Percentiles rank a stretch among this genome's conserved stretches.
These are phyloP conservation scores for Melampsora abietis-canadensis DNA, from an alignment of 1,284 basidiomycete species.

Conservation along the genomic window DNA sequence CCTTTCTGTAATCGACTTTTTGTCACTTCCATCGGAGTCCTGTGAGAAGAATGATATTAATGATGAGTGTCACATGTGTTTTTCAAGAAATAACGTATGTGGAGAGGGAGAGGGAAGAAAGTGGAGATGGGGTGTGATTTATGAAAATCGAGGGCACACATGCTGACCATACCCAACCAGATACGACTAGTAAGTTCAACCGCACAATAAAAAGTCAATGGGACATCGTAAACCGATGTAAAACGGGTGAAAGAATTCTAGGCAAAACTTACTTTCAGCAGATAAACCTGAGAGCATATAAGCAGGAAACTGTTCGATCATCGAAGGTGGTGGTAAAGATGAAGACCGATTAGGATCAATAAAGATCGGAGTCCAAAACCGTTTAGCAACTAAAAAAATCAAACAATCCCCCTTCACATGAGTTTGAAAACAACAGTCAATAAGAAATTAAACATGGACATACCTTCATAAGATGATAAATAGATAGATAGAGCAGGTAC, in stretches of 20 bases:
- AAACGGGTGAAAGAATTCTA: too few species aligned
- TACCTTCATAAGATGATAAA: conserved; percentile 8
- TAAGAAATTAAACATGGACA: background rate
- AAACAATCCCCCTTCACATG: too few species aligned
- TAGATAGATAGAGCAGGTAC: conserved; percentile 3
- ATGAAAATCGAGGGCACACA: background rate
- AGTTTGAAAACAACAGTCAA: too few species aligned
- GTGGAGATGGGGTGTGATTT: too few species aligned
- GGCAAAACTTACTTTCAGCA: conserved; percentile 1
- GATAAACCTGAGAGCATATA: conserved; percentile 11
- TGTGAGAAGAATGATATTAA: background rate
- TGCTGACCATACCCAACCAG: conserved; percentile 9
- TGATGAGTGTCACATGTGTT: too few species aligned
- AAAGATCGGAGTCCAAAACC: conserved; percentile 2
- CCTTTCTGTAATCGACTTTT: conserved; percentile 4
- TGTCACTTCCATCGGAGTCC: background rate
- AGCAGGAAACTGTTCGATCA: conserved; percentile 8
- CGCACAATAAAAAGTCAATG: background rate
- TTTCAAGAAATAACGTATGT: too few species aligned
- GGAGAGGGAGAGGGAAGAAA: too few species aligned
- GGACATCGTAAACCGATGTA: background rate
- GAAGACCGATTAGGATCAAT: conserved; percentile 2
- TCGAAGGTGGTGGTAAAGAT: background rate
- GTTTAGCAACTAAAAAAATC: background rate
- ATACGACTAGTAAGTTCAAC: background rate